These are phyloP conservation scores for Boletellus ananas DNA, from an alignment of 768 basidiomycete species.

Conservation along the genomic window DNA sequence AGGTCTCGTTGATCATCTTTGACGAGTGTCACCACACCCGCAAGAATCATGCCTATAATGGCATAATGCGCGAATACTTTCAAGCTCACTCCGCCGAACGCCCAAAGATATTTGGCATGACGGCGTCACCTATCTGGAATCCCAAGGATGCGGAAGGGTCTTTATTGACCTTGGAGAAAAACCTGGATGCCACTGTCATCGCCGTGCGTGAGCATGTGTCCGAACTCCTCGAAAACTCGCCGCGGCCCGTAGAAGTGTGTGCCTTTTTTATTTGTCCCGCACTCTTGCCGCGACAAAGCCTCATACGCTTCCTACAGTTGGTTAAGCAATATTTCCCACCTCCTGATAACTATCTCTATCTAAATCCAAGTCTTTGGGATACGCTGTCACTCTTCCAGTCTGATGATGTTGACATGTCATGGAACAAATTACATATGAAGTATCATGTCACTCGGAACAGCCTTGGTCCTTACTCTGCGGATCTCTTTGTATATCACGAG, in stretches of 20 bases:
- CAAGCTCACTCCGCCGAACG: constrained; percentile 39
- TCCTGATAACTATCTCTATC: constrained; percentile 52
- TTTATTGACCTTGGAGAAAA: constrained; percentile 59
- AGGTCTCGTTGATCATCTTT: constrained; percentile 57
- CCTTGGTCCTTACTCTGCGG: constrained; percentile 73
- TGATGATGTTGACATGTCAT: constrained; percentile 45
- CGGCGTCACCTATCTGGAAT: constrained; percentile 87
- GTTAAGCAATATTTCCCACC: constrained; percentile 55
- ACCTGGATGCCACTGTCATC: constrained; percentile 69
- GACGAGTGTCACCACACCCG: constrained; percentile 57
- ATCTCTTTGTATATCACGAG: constrained; percentile 64
- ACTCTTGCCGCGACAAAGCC: neutral
- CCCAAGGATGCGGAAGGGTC: constrained; percentile 63
- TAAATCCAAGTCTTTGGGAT: constrained; percentile 52
- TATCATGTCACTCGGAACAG: constrained; percentile 58
- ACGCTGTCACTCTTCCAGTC: constrained; percentile 41
- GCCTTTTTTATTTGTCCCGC: neutral
- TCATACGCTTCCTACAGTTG: constrained; percentile 36
- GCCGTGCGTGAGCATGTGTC: constrained; percentile 67
- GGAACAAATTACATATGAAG: constrained; percentile 57
- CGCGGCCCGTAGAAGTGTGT: constrained; percentile 63
- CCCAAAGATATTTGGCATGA: constrained; percentile 93
- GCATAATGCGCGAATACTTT: constrained; percentile 57
- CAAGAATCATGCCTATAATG: constrained; percentile 56
- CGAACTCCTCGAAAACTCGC: constrained; percentile 60